Evolutionary conservation across 2,329 filamentous ascomycete species (phyloP), one percentile per base, ranked within the genome.

Genomic region (Aureobasidium subglaciale): DNA sequence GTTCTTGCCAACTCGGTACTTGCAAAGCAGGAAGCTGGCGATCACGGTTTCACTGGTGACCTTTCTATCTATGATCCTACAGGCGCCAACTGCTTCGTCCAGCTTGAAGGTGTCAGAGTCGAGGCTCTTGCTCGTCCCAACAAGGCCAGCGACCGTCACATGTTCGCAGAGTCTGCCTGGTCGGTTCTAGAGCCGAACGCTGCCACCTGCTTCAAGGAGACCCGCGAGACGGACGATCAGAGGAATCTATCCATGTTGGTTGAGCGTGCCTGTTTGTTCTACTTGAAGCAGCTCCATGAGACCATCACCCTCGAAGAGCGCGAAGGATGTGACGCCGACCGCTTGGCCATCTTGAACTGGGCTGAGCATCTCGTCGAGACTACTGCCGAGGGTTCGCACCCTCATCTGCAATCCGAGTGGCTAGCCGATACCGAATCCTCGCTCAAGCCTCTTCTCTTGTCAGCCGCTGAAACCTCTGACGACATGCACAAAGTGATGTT

Each of bases 101-200:
- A 49, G 32, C 20, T 49, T 18, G 45, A 49, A 35, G 45, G 45
- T 16, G 30, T 49, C 29, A 46, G 43, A 24, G 29, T 46, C 11
- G 43, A 46, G 29, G 43, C 43, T n/a, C 27, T 46, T 5, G 27
- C 27, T 46, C 43, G 43, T 34, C 43, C 43, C 18, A 46, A 22
- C 43, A 46, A 46, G 20, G 43, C 43, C 10, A 46, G 15, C 37
- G 45, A 49, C 16, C 45, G 45, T 10, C 30, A 35, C 30, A 49
- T 49, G 45, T 49, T 49, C n/a, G 45, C 45, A 18, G 32, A 49
- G 30, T 46, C 43, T 24, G 43, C 29, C 16, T 46, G 43, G 29
- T 46, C 43, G 3, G 43, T 46, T 24, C 16, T 46, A 20, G 45
- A 35, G 10, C 45, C 45, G 3, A 20, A 49, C 18, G 45, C 45